Base-by-base conservation (phyloP, 129 eudicot species). In the Flaveria trinervia region DNA sequence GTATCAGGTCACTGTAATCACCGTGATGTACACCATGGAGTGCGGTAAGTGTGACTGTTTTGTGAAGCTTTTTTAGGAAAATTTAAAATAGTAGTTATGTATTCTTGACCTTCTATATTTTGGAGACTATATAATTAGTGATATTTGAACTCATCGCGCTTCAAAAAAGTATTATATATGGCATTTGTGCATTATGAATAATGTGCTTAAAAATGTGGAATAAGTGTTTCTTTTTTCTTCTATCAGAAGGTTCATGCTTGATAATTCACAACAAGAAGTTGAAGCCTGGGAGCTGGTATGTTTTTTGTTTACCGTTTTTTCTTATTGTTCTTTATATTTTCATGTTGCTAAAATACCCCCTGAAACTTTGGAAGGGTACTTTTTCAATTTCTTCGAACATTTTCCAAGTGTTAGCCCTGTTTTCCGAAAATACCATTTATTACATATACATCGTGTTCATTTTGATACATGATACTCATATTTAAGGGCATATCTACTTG, bases 1-100 rank as follows among this genome's bases (percentile, higher is more conserved):
- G 92, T 93, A 70, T 93, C 98, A 13, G 96, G 97, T 55, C 98
- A 93, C 70, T 89, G 97, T 81, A 93, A 93, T 83, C 98, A 93
- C 70, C 73, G 96, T 36, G 97, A 93, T 70, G 88, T 90, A 18
- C 79, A 89, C 73, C 87, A 46, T 49, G 98, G 98, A 30, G 89
- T 93, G 71, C 83, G 83, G 98, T 93, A 77, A 84, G 88, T 76
- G 68, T 12, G 25, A 5, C 39, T 64, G 17, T 30, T 51, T 72
- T 81, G 9, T 72, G 12, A 57, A 41, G 15, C 20, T 69, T 70
- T 0, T 49, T 41, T 48, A 15, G 55, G 30, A 54, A 15, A 33
- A 36, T n/a, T 62, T 62, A 22, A 71, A 22, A 30, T 9, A 20
- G 55, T 36, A 45, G 48, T 54, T 20, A 9, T 17, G 6, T 56